A percentile compares a stretch with the other conserved stretches of the same genome.
phyloP scores from a whole-genome alignment of 1,139 yeast genomes.

The Candida dubliniensis region DNA sequence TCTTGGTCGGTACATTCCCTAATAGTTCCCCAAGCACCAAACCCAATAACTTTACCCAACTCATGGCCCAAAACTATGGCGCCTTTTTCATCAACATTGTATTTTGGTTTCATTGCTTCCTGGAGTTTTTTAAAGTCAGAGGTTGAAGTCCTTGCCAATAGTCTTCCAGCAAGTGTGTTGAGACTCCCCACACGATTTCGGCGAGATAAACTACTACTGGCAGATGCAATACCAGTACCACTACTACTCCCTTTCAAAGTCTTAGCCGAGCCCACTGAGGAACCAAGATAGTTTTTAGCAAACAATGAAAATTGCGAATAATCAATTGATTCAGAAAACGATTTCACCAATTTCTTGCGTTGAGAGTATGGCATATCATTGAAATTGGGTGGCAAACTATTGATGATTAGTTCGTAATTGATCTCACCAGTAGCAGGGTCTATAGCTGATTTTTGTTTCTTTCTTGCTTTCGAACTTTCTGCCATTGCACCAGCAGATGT shows the following conservation, averaged over 20 bases:
- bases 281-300: slow-evolving; percentile 34
- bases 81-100: slow-evolving; percentile 59
- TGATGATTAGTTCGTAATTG: slow-evolving; percentile 39
- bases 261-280: slow-evolving; percentile 20
- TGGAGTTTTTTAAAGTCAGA: slow-evolving; percentile 35
- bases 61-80: slow-evolving; percentile 58
- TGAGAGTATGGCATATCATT: slow-evolving; percentile 68
- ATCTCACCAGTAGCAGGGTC: slow-evolving; percentile 31
- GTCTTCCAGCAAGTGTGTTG: slow-evolving; percentile 45
- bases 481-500: slow-evolving; percentile 6
- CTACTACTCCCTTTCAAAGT: slow-evolving; percentile 19
- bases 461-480: slow-evolving; percentile 7
- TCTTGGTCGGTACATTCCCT: slow-evolving; percentile 56
- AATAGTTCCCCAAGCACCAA: slow-evolving; percentile 93
- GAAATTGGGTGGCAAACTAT: slow-evolving; percentile 59
- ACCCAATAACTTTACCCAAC: slow-evolving; percentile 78
- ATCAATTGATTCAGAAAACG: slow-evolving; percentile 57
- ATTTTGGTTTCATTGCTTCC: slow-evolving; percentile 25
- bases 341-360: slow-evolving; percentile 56
- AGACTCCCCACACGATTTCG: slow-evolving; percentile 33
- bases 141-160: slow-evolving; percentile 40
- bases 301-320: slow-evolving; percentile 47
- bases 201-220: slow-evolving; percentile 28
- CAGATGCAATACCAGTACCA: slow-evolving; percentile 20
- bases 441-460: slow-evolving; percentile 23